Evolutionary conservation across 176 grass and related monocot genomes (phyloP).

Genomic region (Avena sativa): DNA sequence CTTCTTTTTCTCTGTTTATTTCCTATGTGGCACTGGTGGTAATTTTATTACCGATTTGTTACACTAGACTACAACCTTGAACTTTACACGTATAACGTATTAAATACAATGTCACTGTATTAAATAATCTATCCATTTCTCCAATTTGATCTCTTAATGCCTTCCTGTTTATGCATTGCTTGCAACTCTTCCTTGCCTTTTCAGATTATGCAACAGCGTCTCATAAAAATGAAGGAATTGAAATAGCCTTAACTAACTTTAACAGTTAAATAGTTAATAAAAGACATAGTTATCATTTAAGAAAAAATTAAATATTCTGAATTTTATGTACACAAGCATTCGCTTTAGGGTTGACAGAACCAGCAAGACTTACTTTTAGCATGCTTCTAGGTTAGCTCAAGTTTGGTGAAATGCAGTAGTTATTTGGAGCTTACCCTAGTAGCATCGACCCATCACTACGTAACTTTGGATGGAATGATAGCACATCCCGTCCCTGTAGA

Average conservation of each 20-base stretch:
- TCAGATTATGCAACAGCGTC: neutral
- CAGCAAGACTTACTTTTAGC: neutral
- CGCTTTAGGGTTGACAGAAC: neutral
- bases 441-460: neutral
- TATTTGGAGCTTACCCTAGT: neutral
- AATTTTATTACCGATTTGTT: neutral
- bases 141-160: neutral
- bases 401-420: neutral
- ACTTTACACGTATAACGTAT: neutral
- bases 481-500: neutral
- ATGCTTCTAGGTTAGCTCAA: neutral
- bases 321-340: neutral
- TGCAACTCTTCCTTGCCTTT: neutral
- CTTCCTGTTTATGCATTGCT: neutral
- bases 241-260: neutral
- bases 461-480: neutral
- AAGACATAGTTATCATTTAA: neutral
- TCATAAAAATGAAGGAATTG: neutral
- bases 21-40: neutral
- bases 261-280: neutral
- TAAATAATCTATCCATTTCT: neutral
- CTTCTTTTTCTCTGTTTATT: conserved; percentile 14
- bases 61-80: neutral
- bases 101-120: neutral
- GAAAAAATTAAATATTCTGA: neutral